A percentile compares a stretch with the other conserved stretches of the same genome.
Evolutionary conservation across 345 rosid species (phyloP).

Genomic region (Eutrema japonicum): DNA sequence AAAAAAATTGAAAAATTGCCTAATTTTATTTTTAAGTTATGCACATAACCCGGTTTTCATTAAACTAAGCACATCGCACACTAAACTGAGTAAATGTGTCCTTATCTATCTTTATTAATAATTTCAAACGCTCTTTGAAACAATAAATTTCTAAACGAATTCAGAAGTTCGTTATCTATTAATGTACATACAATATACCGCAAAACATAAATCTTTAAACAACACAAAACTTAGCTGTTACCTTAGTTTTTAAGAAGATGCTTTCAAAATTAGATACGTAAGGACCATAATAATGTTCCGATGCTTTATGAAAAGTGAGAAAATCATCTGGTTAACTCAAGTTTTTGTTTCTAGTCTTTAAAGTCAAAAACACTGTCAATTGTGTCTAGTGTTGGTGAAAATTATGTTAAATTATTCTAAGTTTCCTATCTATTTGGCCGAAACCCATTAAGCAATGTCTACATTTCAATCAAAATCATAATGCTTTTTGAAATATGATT

Average conservation of each 20-base stretch:
- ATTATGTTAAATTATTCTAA: constrained; percentile 11
- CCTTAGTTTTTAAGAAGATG: background rate
- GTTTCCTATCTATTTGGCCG: constrained; percentile 14
- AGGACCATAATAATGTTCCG: constrained; percentile 26
- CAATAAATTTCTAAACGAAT: background rate
- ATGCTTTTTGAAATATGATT: constrained; percentile 37
- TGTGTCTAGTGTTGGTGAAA: constrained; percentile 24
- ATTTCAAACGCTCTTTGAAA: background rate
- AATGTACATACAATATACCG: background rate
- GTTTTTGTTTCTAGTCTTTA: constrained; percentile 37
- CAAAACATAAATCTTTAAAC: background rate
- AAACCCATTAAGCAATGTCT: constrained; percentile 21
- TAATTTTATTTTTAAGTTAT: too few relatives aligned
- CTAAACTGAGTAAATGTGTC: too few relatives aligned
- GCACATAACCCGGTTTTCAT: too few relatives aligned
- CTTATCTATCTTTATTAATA: too few relatives aligned
- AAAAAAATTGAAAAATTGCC: too few relatives aligned
- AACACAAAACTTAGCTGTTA: background rate
- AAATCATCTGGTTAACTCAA: constrained; percentile 41
- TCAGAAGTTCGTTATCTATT: background rate
- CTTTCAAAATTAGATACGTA: background rate
- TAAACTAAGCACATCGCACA: too few relatives aligned
- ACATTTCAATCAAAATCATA: constrained; percentile 36
- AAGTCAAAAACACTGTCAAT: constrained; percentile 42
- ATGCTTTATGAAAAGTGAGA: constrained; percentile 37